phyloP scores from a whole-genome alignment of 805 yeast genomes.

The Yamadazyma laniorum region DNA sequence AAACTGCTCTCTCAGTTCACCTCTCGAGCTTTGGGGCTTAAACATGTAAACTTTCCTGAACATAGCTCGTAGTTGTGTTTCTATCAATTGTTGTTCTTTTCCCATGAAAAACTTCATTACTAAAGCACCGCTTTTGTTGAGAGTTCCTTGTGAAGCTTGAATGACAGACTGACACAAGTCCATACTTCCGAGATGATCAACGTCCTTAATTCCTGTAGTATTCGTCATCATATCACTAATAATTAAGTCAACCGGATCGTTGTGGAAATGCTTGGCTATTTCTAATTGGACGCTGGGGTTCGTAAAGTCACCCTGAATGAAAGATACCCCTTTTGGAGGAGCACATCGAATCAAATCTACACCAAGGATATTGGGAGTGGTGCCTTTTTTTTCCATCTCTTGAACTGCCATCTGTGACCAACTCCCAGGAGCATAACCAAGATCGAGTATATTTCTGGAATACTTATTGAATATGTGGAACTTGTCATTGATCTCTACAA shows the following conservation, averaged over 20 bases:
- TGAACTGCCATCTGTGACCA: conserved; percentile 85
- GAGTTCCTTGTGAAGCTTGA: conserved; percentile 66
- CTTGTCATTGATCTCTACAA: conserved; percentile 69
- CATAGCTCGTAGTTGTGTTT: conserved; percentile 51
- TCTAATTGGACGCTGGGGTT: conserved; percentile 51
- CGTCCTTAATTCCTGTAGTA: conserved; percentile 76
- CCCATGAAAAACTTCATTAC: conserved; percentile 88
- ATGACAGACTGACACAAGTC: conserved; percentile 91
- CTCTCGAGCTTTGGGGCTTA: conserved; percentile 81
- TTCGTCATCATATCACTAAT: conserved; percentile 91
- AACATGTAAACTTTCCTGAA: conserved; percentile 64
- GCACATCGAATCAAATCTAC: conserved; percentile 49
- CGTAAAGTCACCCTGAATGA: conserved; percentile 41
- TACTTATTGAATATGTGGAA: conserved; percentile 53
- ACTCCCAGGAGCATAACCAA: conserved; percentile 93
- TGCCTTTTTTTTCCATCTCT: conserved; percentile 19
- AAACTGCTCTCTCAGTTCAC: conserved; percentile 79
- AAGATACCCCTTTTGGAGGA: conserved; percentile 37
- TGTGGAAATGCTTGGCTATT: conserved; percentile 50
- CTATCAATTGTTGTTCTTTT: conserved; percentile 66
- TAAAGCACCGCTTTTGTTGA: conserved; percentile 67
- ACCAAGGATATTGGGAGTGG: conserved; percentile 62
- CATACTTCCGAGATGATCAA: conserved; percentile 84
- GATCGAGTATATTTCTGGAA: conserved; percentile 68
- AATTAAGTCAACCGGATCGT: conserved; percentile 34